These are phyloP conservation scores for Mariannaea elegans DNA, from an alignment of 2,329 filamentous ascomycete species.

Conservation along the genomic window DNA sequence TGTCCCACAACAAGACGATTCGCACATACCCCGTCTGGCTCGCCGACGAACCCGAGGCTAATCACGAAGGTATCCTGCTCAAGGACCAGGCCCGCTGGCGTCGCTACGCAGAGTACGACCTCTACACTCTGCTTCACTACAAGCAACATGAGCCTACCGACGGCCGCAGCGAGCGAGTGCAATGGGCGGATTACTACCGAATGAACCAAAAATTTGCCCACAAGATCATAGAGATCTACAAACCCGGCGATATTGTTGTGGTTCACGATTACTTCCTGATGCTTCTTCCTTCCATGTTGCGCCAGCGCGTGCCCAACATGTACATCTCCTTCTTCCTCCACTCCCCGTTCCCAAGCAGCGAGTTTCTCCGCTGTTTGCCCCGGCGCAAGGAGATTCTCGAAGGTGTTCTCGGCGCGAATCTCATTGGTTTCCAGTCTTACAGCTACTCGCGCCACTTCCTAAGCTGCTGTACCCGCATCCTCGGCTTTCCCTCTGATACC, in stretches of 20 bases:
- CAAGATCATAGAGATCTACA: constrained; percentile 87
- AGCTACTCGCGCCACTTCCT: constrained; percentile 95
- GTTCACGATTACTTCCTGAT: constrained; percentile 96
- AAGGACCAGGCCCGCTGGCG: constrained; percentile 89
- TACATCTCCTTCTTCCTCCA: constrained; percentile 97
- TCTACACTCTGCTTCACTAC: constrained; percentile 96
- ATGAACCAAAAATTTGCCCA: constrained; percentile 95
- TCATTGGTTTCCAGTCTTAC: constrained; percentile 95
- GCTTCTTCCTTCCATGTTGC: constrained; percentile 86
- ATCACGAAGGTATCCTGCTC: constrained; percentile 74
- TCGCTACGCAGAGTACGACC: constrained; percentile 87
- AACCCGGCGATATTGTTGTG: constrained; percentile 90
- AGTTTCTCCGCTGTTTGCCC: constrained; percentile 89
- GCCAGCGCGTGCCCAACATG: constrained; percentile 85
- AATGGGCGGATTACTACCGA: constrained; percentile 92
- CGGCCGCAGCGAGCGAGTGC: constrained; percentile 79
- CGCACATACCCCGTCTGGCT: constrained; percentile 91
- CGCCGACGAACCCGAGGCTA: constrained; percentile 75
- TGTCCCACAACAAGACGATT: constrained; percentile 77
- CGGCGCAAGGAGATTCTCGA: constrained; percentile 90
- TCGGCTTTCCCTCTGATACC: constrained; percentile 88
- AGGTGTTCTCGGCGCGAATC: constrained; percentile 88
- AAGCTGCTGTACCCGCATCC: constrained; percentile 89
- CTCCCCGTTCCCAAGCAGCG: constrained; percentile 93
- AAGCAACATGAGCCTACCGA: constrained; percentile 92